These are phyloP conservation scores for Aspergillus sp. DNA, from an alignment of 2,329 filamentous ascomycete genomes.

Conservation along the genomic window DNA sequence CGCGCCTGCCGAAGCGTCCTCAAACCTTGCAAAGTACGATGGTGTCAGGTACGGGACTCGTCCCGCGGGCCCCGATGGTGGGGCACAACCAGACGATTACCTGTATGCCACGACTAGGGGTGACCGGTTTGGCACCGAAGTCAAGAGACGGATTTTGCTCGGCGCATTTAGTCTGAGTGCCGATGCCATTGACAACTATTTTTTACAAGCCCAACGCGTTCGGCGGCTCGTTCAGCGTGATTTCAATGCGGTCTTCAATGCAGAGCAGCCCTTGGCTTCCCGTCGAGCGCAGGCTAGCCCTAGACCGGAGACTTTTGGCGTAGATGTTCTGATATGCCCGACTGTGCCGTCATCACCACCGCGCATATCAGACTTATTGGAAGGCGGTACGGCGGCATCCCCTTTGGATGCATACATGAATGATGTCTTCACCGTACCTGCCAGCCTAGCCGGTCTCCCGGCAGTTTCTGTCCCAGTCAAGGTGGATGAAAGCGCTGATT, in stretches of 20 bases:
- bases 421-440: conserved; percentile 93
- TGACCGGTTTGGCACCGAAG: conserved; percentile 76
- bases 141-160: conserved; percentile 80
- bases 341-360: conserved; percentile 80
- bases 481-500: conserved; percentile 26
- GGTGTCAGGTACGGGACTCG: conserved; percentile 85
- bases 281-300: conserved; percentile 5
- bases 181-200: conserved; percentile 92
- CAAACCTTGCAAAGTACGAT: conserved; percentile 95
- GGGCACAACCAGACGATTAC: conserved; percentile 50
- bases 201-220: conserved; percentile 87
- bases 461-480: conserved; percentile 77
- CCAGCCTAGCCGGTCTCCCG: conserved; percentile 86
- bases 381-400: conserved; percentile 24
- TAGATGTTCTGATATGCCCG: conserved; percentile 85
- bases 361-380: conserved; percentile 56
- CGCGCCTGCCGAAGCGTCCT: conserved; percentile 90
- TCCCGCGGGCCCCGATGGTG: conserved; percentile 49
- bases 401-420: conserved; percentile 81
- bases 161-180: conserved; percentile 90
- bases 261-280: conserved; percentile 63
- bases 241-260: conserved; percentile 75
- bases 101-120: conserved; percentile 77
- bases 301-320: conserved; percentile 30
- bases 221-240: conserved; percentile 80